Evolutionary conservation across 179 eudicot species (phyloP), one percentile per base, ranked within the genome.

Genomic region (Silene coronaria): DNA sequence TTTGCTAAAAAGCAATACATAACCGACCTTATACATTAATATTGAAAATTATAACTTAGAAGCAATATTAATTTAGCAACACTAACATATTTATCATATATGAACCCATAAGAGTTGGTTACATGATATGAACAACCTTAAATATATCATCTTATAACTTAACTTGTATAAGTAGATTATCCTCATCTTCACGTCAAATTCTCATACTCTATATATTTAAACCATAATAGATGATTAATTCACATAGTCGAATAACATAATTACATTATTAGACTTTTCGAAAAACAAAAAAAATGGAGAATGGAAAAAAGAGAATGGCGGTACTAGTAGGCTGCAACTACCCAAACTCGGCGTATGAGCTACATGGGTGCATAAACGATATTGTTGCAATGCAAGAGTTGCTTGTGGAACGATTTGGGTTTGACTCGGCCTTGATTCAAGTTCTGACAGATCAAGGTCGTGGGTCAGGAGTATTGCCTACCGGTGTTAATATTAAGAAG

Each of bases 331-430:
- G 96, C 5, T 89, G 93, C 86, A 87, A 87, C 80, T 91, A 91
- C 48, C 87, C 85, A 16, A 83, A 86, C 82, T 81, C 89, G 3
- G 58, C 79, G 34, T 75, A 75, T 38, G 84, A 88, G 79, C 63
- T 91, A 62, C 88, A 84, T 28, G 96, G 96, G n/a, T 91, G 93
- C 88, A 85, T 85, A 45, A 91, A 91, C 79, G 96, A 91, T 51
- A 91, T 88, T 48, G 69, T 84, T 9, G 81, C 82, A 8, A 91
- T 86, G 88, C 76, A 72, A 55, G 75, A 85, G 68, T 55, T 83
- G 57, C 91, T 89, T 1, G 53, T 84, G n/a, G 69, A 53, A 0
- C 88, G 85, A 67, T 86, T 89, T 19, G 85, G 87, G 68, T 91
- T 88, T 46, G 72, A 85, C 2, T 83, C 80, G 0, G 24, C 76